Base-by-base conservation (phyloP, 1,139 yeast genomes). In the Hyphopichia burtonii region DNA sequence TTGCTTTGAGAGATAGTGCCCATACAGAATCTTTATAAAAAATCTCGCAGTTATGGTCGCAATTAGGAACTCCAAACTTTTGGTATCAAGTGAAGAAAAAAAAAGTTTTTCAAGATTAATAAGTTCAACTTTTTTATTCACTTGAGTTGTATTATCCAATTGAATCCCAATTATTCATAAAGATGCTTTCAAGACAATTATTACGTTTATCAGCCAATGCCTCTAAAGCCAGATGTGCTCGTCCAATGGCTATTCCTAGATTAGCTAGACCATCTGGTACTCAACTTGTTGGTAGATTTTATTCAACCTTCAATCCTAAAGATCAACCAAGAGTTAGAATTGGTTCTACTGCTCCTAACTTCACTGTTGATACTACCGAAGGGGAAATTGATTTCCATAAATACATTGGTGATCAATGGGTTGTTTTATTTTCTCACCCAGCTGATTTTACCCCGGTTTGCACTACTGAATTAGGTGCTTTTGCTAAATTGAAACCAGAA, bases 391-490 rank as follows among this genome's bases (percentile, higher is more conserved):
- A 83, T 48, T 87, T 89, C 79, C 93, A 89, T 69, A 82, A 87
- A 47, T 89, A 74, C 71, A 70, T 87, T 55, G 95, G 94, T 41
- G 76, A 84, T 65, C 75, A 81, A 37, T 89, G 96, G 96, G 82
- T 82, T 41, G 82, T 89, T 35, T 74, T 89, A 58, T 89, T 89
- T 68, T 86, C 95, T 19, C 96, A 89, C 65, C 96, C 96, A 43
- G 96, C 89, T 38, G 96, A 89, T 65, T 88, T 86, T 74, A 89
- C 96, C 15, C 96, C 96, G 33, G 96, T 89, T 40, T 89, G 96
- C 70, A 89, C 96, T 54, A 89, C 96, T 42, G 96, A 89, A 72
- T 77, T 89, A 56, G 96, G 96, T 49, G 96, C 96, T 14, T 89
- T 89, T 58, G 88, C 96, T 49, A 77, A 80, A 59, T 76, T 88